A percentile compares a stretch with the other conserved stretches of the same genome.
These are phyloP conservation scores for Ceratobasidium sp. DNA, from an alignment of 1,284 basidiomycete genomes.

Conservation along the genomic window DNA sequence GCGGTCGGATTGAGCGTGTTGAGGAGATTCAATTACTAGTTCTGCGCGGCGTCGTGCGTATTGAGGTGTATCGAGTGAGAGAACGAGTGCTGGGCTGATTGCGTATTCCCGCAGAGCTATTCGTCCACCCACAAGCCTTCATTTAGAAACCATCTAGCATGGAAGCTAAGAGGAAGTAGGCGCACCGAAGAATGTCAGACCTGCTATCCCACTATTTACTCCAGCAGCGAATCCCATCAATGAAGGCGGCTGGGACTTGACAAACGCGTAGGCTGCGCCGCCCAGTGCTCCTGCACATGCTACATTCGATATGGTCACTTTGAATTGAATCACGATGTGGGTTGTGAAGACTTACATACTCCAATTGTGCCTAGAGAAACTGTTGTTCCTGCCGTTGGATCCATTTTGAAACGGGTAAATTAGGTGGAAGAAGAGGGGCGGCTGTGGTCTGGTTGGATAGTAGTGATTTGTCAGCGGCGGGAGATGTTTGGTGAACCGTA, in stretches of 20 bases:
- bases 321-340: background rate
- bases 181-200: conserved; percentile 77
- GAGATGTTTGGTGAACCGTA: background rate
- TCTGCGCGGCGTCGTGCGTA: conserved; percentile 57
- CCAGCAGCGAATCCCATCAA: conserved; percentile 64
- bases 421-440: background rate
- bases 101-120: conserved; percentile 74
- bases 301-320: conserved; percentile 45
- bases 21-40: conserved; percentile 47
- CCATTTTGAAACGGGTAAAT: conserved; percentile 4
- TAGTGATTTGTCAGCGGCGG: background rate
- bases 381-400: conserved; percentile 25
- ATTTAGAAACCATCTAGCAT: conserved; percentile 3
- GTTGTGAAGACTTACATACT: background rate
- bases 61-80: conserved; percentile 52
- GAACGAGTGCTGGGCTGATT: conserved; percentile 65
- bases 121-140: background rate
- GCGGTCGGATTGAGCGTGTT: conserved; percentile 53
- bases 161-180: conserved; percentile 43
- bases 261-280: conserved; percentile 65
- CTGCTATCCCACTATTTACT: conserved; percentile 72
- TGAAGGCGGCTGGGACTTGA: conserved; percentile 59
- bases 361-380: conserved; percentile 27
- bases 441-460: background rate
- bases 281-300: conserved; percentile 63